Conservation (phyloP, 805 yeast species). For the Metschnikowia cubensis region DNA sequence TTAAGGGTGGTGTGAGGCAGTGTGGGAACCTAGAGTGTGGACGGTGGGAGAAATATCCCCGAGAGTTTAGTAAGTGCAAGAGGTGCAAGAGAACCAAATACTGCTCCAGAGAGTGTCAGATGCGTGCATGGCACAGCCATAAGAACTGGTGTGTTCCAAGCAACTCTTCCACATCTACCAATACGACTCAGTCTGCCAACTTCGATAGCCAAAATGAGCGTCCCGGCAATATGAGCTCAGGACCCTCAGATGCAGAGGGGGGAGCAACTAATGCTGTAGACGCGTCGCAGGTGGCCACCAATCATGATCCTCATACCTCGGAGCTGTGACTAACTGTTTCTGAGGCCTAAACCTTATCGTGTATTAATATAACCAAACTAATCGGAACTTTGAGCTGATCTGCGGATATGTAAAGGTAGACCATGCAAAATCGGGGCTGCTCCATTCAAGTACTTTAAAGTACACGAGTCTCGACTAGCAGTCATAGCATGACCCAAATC, state of each 20-base stretch:
- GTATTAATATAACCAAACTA: not conserved
- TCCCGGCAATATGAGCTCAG: conserved; percentile 13
- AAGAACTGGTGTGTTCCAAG: conserved; percentile 85
- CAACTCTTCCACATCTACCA: conserved; percentile 25
- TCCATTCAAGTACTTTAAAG: conserved; percentile 74
- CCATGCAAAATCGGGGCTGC: conserved; percentile 94
- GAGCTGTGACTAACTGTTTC: conserved; percentile 4
- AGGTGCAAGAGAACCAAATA: conserved; percentile 93
- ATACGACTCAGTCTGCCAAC: conserved; percentile 11
- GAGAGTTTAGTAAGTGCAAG: conserved; percentile 92
- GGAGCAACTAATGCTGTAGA: conserved; percentile 10
- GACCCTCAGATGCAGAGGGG: conserved; percentile 16
- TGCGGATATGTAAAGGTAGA: conserved; percentile 48
- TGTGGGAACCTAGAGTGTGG: conserved; percentile 94
- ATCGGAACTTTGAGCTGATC: not conserved
- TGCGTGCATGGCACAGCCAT: conserved; percentile 88
- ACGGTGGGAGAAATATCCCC: conserved; percentile 84
- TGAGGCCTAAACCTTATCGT: not conserved
- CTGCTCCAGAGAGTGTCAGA: conserved; percentile 89
- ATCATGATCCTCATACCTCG: conserved; percentile 12
- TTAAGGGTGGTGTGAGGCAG: conserved; percentile 84
- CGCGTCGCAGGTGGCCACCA: conserved; percentile 11
- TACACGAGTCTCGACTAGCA: conserved; percentile 62
- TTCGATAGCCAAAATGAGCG: conserved; percentile 13
- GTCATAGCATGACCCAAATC: conserved; percentile 55